These are phyloP conservation scores for Hyaloperonospora brassicae DNA, from an alignment of 352 stramenopile species.

Conservation along the genomic window DNA sequence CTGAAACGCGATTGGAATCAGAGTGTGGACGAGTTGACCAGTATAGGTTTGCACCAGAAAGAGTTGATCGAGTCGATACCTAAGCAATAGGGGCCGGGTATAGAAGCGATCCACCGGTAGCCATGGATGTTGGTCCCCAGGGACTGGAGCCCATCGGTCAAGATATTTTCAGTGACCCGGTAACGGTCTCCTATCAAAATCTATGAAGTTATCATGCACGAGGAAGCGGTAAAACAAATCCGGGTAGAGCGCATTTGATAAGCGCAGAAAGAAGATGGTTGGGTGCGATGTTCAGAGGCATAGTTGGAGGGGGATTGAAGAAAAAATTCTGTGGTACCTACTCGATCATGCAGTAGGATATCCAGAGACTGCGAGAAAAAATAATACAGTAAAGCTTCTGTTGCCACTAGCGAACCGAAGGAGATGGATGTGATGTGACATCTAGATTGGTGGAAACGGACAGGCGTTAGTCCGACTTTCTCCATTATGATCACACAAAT, in stretches of 20 bases:
- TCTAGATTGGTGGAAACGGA: neutral
- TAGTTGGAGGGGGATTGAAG: neutral
- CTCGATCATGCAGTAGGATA: neutral
- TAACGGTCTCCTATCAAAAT: neutral
- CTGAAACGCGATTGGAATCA: neutral
- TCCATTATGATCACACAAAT: neutral
- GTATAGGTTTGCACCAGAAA: neutral
- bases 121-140: neutral
- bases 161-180: neutral
- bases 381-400: neutral
- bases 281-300: neutral
- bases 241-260: neutral
- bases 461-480: neutral
- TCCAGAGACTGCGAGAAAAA: neutral
- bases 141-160: neutral
- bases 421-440: neutral
- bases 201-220: neutral
- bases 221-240: neutral
- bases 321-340: neutral
- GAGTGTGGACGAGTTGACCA: neutral
- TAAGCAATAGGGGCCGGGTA: neutral
- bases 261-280: neutral
- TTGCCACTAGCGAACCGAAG: neutral
- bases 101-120: neutral
- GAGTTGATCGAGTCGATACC: neutral